Base-by-base conservation (phyloP, 1,139 yeast genomes). In the Candida tetrigidarum region DNA sequence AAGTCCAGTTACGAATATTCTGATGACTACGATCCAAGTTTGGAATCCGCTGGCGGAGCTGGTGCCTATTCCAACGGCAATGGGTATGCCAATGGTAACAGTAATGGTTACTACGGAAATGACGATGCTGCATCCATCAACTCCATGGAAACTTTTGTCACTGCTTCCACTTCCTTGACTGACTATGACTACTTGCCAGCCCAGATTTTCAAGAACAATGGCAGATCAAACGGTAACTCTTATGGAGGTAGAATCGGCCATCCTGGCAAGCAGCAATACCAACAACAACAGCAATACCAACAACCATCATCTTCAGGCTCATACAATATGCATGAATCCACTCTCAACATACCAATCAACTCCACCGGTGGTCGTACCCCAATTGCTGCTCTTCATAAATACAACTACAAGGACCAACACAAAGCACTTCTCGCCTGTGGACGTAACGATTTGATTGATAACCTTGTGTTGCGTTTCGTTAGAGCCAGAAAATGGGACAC, bases 401-500 rank as follows among this genome's bases (percentile, higher is more conserved):
- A 60, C 53, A 60, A 63, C 42, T 56, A 62, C 4, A 50, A 53
- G 8, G 62, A 60, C 7, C 36, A 66, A 11, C 77, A 71, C 47
- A 48, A 50, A 11, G 60, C 64, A 1, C 45, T 69, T 12, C 45
- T 55, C 44, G 43, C 43, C 4, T 50, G 56, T 14, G 27, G 50
- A 26, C 63, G 71, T 53, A 64, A 67, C 41, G 76, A 71, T 50
- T 60, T 67, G 40, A 46, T 63, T 18, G 79, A 74, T 51, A 70
- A 71, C 49, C 58, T 59, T 42, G 23, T 68, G 4, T 64, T 71
- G 49, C 61, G 70, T 46, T 74, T 67, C 40, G 57, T 73, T 26
- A 62, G 78, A 47, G 80, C 80, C 28, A 71, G 80, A 56, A 73
- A 73, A 51, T 69, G 68, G 60, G 62, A 68, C 35, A 50, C 65